Conservation (phyloP, 208 protist genomes). For the Acanthamoeba castellanii region DNA sequence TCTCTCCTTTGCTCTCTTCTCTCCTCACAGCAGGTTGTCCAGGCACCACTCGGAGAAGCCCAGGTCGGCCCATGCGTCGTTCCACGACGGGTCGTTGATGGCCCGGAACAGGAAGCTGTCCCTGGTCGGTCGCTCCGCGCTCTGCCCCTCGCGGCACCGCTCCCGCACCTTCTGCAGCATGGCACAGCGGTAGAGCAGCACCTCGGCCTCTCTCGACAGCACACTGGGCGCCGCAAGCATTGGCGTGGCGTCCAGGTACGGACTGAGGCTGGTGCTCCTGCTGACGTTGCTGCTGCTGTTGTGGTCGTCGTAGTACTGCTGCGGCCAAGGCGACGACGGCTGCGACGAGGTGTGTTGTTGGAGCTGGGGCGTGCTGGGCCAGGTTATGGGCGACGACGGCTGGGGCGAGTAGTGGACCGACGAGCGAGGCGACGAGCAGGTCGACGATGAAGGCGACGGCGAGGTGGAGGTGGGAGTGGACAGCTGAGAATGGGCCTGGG, state of each 20-base stretch:
- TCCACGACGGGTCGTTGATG: slow-evolving; percentile 4
- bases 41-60: slow-evolving; percentile 22
- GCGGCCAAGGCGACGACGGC: neutral
- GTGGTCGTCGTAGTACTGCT: neutral
- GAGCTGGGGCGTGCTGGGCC: neutral
- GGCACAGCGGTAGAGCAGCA: neutral
- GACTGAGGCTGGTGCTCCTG: neutral
- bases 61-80: neutral
- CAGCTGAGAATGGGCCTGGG: neutral
- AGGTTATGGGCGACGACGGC: neutral
- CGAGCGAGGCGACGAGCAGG: neutral
- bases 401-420: neutral
- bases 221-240: neutral
- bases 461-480: neutral
- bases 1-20: too few relatives aligned
- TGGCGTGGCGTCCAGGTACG: neutral
- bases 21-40: neutral
- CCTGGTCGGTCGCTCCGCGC: neutral
- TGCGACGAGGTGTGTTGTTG: neutral
- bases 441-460: neutral
- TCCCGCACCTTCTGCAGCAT: neutral
- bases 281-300: neutral
- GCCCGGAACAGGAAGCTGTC: slow-evolving; percentile 10
- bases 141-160: neutral
- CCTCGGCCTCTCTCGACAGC: neutral